Evolutionary conservation across 331 rosid species (phyloP).

Genomic region (Malus hybrid): DNA sequence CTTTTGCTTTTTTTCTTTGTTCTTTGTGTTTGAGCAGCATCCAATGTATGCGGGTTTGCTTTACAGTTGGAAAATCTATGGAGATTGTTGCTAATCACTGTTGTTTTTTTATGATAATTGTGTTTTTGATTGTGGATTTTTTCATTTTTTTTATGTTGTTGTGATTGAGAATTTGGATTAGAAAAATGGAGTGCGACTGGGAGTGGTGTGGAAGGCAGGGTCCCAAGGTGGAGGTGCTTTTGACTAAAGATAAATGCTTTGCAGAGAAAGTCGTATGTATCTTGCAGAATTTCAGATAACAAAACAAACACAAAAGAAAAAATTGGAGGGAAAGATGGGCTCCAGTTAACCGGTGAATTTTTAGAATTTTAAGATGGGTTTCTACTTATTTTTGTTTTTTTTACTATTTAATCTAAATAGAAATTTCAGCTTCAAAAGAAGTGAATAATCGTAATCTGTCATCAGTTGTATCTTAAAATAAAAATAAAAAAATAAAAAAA

Average conservation of each 20-base stretch:
- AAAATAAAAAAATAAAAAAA: too few species aligned
- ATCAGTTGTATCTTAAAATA: too few species aligned
- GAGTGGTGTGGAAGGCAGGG: conserved; percentile 17
- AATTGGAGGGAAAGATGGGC: conserved; percentile 13
- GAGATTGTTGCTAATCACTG: conserved; percentile 23
- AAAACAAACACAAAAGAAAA: not conserved
- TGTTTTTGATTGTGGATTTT: not conserved
- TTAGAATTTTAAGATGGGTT: not conserved
- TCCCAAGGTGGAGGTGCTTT: conserved; percentile 47
- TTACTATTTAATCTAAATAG: not conserved
- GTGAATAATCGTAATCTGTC: rapidly evolving
- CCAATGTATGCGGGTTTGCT: conserved; percentile 62
- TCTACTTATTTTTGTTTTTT: not conserved
- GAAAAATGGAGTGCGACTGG: not conserved
- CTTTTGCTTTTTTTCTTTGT: not conserved
- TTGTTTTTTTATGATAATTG: conserved; percentile 10
- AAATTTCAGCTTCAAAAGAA: too few species aligned
- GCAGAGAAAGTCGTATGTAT: conserved; percentile 15
- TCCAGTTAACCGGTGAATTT: conserved; percentile 11
- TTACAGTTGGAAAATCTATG: conserved; percentile 52
- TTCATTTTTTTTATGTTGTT: conserved; percentile 9
- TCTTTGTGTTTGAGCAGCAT: conserved; percentile 29
- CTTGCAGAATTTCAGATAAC: not conserved
- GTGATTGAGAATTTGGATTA: conserved; percentile 32
- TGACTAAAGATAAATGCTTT: conserved; percentile 51